Conservation (phyloP, 306 rosid genomes). For the Rosa rugosa region DNA sequence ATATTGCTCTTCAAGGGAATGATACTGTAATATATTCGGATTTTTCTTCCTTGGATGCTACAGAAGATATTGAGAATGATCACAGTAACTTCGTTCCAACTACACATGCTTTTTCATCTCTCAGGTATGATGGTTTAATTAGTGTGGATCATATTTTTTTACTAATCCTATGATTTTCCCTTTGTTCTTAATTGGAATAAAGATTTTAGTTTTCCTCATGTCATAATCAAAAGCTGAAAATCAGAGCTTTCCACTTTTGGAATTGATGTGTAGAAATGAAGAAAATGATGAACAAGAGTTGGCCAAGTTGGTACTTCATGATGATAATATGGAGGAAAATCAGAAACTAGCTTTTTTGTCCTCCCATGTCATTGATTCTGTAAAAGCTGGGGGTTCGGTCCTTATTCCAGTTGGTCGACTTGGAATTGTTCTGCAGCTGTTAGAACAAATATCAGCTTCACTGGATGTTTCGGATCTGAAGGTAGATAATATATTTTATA, state of each 20-base stretch:
- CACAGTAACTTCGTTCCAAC: constrained; percentile 20
- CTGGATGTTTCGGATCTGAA: constrained; percentile 58
- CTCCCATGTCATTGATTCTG: constrained; percentile 55
- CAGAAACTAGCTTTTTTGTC: constrained; percentile 61
- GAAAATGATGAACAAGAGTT: constrained; percentile 37
- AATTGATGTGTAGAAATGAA: constrained; percentile 25
- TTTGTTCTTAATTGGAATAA: neutral
- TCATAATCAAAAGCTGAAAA: neutral
- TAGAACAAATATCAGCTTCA: constrained; percentile 65
- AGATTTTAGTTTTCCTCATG: neutral
- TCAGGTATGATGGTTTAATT: constrained; percentile 38
- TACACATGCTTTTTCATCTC: constrained; percentile 24
- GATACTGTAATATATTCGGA: constrained; percentile 67
- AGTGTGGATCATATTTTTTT: neutral
- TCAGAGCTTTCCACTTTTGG: neutral
- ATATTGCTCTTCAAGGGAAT: constrained; percentile 53
- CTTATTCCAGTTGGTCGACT: constrained; percentile 65
- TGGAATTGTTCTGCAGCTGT: constrained; percentile 66
- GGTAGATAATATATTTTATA: constrained; percentile 34
- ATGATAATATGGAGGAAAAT: constrained; percentile 58
- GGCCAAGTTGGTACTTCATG: constrained; percentile 34
- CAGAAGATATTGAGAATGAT: constrained; percentile 43
- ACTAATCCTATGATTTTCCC: neutral
- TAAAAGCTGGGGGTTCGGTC: constrained; percentile 80
- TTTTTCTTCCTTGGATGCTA: constrained; percentile 50